These are phyloP conservation scores for Chaetomium sp. DNA, from an alignment of 2,329 filamentous ascomycete species.

Conservation along the genomic window DNA sequence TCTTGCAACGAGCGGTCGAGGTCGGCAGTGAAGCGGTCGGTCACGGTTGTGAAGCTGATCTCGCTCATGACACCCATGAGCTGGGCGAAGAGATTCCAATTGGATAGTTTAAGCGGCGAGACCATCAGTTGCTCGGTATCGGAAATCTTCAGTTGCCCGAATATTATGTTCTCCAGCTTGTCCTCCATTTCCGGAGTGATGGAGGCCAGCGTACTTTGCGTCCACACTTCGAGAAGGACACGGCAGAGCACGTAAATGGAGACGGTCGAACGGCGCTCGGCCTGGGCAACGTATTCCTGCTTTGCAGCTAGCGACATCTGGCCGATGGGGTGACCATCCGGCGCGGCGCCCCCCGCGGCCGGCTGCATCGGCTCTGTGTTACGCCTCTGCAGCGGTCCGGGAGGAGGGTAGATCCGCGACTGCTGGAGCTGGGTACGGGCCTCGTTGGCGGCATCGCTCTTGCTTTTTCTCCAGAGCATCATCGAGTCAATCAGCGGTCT, in stretches of 20 bases:
- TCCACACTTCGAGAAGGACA: constrained; percentile 90
- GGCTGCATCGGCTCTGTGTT: constrained; percentile 72
- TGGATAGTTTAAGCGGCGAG: constrained; percentile 84
- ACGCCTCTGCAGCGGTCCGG: constrained; percentile 61
- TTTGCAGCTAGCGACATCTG: constrained; percentile 50
- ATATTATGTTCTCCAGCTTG: constrained; percentile 92
- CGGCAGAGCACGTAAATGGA: constrained; percentile 96
- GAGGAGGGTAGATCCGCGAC: constrained; percentile 45
- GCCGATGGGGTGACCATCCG: constrained; percentile 32
- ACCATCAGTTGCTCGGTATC: constrained; percentile 78
- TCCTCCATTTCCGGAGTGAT: constrained; percentile 92
- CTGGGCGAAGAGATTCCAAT: constrained; percentile 93
- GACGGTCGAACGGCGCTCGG: constrained; percentile 87
- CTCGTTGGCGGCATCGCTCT: constrained; percentile 83
- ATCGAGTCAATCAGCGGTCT: constrained; percentile 95
- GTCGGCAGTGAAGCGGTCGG: constrained; percentile 78
- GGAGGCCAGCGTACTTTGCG: constrained; percentile 78
- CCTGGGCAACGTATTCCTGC: constrained; percentile 74
- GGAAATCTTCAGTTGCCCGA: constrained; percentile 87
- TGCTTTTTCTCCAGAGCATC: constrained; percentile 97
- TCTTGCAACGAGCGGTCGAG: constrained; percentile 78
- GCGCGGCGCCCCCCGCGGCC: constrained; percentile 39
- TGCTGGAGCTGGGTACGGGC: constrained; percentile 63
- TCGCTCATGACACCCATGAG: constrained; percentile 95
- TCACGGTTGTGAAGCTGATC: constrained; percentile 83